Percentiles rank a stretch among this genome's conserved stretches.
These are phyloP conservation scores for Cryptococcus wingfieldii DNA, from an alignment of 1,284 basidiomycete genomes.

Conservation along the genomic window DNA sequence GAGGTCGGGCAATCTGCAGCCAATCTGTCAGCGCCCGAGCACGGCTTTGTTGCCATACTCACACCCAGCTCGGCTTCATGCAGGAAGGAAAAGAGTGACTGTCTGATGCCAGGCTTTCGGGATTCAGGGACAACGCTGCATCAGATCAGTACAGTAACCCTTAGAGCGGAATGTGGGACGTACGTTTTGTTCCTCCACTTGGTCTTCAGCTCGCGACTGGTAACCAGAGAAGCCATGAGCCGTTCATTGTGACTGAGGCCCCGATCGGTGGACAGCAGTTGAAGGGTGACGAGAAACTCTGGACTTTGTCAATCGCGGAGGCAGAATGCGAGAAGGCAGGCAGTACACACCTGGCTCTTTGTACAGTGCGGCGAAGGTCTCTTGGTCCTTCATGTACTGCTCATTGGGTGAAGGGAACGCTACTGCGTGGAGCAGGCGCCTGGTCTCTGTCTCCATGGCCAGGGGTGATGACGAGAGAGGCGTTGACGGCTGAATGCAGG, in stretches of 20 bases:
- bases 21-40: background rate
- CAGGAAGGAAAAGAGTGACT: slow-evolving; percentile 44
- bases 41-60: slow-evolving; percentile 3
- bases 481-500: background rate
- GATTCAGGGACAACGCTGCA: slow-evolving; percentile 42
- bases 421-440: slow-evolving; percentile 32
- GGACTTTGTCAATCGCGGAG: background rate
- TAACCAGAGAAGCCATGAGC: slow-evolving; percentile 42
- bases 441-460: slow-evolving; percentile 19
- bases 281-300: slow-evolving; percentile 45
- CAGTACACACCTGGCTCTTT: slow-evolving; percentile 36
- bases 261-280: slow-evolving; percentile 36
- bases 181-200: slow-evolving; percentile 48
- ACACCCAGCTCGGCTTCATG: slow-evolving; percentile 41
- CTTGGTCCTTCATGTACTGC: slow-evolving; percentile 37
- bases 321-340: background rate
- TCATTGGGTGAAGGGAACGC: slow-evolving; percentile 35
- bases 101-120: slow-evolving; percentile 41
- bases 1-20: slow-evolving; percentile 45
- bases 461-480: too few relatives aligned
- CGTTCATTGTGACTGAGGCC: slow-evolving; percentile 35
- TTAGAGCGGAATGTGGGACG: slow-evolving; percentile 3
- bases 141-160: background rate
- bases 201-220: slow-evolving; percentile 44
- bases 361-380: slow-evolving; percentile 35